phyloP scores from a whole-genome alignment of 169 alveolate genomes.

The Plasmodium adleri region DNA sequence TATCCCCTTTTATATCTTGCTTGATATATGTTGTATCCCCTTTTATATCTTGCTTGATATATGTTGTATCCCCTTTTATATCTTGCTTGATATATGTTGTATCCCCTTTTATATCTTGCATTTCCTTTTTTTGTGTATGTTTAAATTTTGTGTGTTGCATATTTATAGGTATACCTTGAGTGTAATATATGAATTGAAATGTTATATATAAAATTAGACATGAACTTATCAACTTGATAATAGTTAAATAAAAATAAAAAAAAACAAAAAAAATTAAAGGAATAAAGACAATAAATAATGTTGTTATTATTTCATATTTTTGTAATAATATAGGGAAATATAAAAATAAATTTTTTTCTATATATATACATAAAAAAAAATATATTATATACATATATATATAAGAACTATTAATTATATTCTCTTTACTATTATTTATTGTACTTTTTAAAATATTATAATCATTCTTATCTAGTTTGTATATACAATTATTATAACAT shows the following conservation, averaged over 20 bases:
- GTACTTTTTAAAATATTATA: conserved; percentile 19
- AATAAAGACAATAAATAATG: conserved; percentile 16
- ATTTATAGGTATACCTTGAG: no score
- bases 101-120: not conserved
- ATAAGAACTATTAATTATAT: conserved; percentile 20
- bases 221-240: not conserved
- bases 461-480: conserved; percentile 34
- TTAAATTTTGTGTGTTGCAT: not conserved
- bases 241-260: conserved; percentile 16
- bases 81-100: no score
- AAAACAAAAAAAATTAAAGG: conserved; percentile 25
- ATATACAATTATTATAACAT: conserved; percentile 18
- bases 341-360: conserved; percentile 39
- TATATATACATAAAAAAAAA: conserved; percentile 32
- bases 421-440: conserved; percentile 20
- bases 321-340: conserved; percentile 37
- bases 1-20: no score
- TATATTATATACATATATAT: conserved; percentile 4
- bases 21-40: not conserved
- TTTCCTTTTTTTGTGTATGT: not conserved
- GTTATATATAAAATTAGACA: conserved; percentile 4
- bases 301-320: conserved; percentile 16
- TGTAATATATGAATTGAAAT: not conserved
- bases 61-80: no score
- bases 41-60: not conserved